Evolutionary conservation across 2,329 filamentous ascomycete species (phyloP).

Genomic region (Thermoascus crustaceus): DNA sequence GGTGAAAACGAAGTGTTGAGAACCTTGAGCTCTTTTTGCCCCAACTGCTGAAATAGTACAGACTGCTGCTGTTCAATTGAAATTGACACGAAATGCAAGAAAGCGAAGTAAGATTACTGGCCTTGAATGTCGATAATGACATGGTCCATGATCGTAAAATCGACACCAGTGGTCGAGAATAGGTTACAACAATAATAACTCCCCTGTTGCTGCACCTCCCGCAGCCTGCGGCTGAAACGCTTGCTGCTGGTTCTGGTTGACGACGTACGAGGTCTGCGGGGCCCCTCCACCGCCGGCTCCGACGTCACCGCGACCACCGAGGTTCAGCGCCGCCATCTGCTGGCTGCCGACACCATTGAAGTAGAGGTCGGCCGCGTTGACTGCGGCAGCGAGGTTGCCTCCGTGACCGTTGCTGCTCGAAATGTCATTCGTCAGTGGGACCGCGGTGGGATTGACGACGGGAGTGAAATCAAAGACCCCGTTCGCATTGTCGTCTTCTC

Average conservation of each 20-base stretch:
- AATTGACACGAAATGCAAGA: too few species aligned
- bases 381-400: slow-evolving; percentile 58
- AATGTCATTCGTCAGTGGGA: slow-evolving; percentile 39
- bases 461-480: slow-evolving; percentile 21
- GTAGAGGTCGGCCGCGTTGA: slow-evolving; percentile 81
- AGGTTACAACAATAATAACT: slow-evolving; percentile 58
- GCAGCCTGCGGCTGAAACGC: slow-evolving; percentile 62
- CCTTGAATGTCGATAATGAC: too few species aligned
- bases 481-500: slow-evolving; percentile 37
- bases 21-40: too few species aligned
- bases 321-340: slow-evolving; percentile 64
- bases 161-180: too few species aligned
- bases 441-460: slow-evolving; percentile 11
- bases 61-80: too few species aligned
- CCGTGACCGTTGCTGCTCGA: slow-evolving; percentile 17
- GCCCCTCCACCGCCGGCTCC: slow-evolving; percentile 55
- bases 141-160: too few species aligned
- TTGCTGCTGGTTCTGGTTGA: slow-evolving; percentile 74
- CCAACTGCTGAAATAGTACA: too few species aligned
- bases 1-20: too few species aligned
- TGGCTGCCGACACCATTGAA: slow-evolving; percentile 70
- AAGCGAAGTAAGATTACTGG: too few species aligned
- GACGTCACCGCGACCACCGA: slow-evolving; percentile 57
- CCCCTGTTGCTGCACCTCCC: slow-evolving; percentile 58
- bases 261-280: slow-evolving; percentile 51